Evolutionary conservation across 1,284 basidiomycete species (phyloP).

Genomic region (Paramarasmius palmivorus): DNA sequence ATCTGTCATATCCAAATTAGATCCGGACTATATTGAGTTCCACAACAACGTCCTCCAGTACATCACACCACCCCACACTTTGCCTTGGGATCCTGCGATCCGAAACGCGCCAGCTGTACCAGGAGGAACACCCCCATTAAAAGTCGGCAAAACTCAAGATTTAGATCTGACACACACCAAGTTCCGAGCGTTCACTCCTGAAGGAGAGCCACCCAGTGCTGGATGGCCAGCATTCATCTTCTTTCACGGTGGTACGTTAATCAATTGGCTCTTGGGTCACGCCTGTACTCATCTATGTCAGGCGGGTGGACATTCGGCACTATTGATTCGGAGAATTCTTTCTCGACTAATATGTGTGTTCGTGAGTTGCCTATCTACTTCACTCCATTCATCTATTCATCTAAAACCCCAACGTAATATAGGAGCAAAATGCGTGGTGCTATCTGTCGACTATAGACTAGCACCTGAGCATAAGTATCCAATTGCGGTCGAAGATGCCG

Average conservation of each 20-base stretch:
- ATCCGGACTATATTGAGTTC: slow-evolving; percentile 63
- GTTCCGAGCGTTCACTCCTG: slow-evolving; percentile 54
- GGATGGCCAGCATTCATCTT: slow-evolving; percentile 48
- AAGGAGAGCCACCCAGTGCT: slow-evolving; percentile 42
- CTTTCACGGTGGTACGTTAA: slow-evolving; percentile 45
- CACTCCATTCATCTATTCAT: not conserved
- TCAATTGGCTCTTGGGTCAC: slow-evolving; percentile 17
- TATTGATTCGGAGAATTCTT: slow-evolving; percentile 57
- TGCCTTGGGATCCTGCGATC: slow-evolving; percentile 60
- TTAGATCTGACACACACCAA: slow-evolving; percentile 10
- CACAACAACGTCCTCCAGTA: slow-evolving; percentile 52
- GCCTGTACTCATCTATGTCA: slow-evolving; percentile 20
- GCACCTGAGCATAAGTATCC: slow-evolving; percentile 78
- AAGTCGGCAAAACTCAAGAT: slow-evolving; percentile 55
- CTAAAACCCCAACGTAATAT: no score
- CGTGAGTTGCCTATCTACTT: slow-evolving; percentile 33
- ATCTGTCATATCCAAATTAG: slow-evolving; percentile 52
- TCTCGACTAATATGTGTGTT: slow-evolving; percentile 58
- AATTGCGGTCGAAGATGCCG: slow-evolving; percentile 71
- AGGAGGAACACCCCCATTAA: slow-evolving; percentile 52
- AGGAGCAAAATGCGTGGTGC: slow-evolving; percentile 55
- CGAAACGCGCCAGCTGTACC: slow-evolving; percentile 55
- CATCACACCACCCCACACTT: slow-evolving; percentile 48
- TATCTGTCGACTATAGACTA: slow-evolving; percentile 74
- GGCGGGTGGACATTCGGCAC: slow-evolving; percentile 74